Percentiles rank a stretch among this genome's conserved stretches.
These are phyloP conservation scores for Oldenlandia corymbosa DNA, from an alignment of 257 asterid genomes.

Conservation along the genomic window DNA sequence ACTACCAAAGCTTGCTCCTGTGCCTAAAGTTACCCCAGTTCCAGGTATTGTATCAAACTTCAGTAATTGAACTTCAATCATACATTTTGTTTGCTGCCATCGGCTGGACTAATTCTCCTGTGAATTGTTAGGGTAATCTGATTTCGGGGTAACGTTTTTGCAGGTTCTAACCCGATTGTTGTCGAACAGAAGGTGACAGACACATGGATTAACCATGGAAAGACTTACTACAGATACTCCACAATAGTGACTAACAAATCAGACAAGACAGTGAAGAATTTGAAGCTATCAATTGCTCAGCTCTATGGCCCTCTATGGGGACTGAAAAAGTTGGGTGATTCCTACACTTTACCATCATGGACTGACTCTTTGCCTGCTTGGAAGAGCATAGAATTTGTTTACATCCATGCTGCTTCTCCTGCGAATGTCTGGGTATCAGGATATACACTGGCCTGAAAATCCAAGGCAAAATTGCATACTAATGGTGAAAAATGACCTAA, in stretches of 20 bases:
- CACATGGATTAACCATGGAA: conserved; percentile 68
- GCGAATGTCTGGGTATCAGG: conserved; percentile 69
- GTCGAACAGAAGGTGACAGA: conserved; percentile 52
- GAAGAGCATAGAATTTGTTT: conserved; percentile 82
- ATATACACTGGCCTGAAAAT: conserved; percentile 55
- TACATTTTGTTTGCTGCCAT: neutral
- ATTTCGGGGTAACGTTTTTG: neutral
- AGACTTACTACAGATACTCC: conserved; percentile 73
- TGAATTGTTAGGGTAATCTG: too few relatives aligned
- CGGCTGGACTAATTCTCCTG: too few relatives aligned
- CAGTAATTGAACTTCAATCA: neutral
- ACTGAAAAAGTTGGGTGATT: conserved; percentile 57
- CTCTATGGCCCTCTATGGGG: conserved; percentile 98
- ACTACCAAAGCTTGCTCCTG: conserved; percentile 35
- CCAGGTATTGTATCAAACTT: conserved; percentile 53
- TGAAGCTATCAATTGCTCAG: conserved; percentile 57
- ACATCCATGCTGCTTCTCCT: conserved; percentile 78
- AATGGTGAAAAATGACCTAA: conserved; percentile 18
- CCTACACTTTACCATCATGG: conserved; percentile 86
- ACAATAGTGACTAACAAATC: conserved; percentile 68
- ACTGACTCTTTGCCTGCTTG: conserved; percentile 64
- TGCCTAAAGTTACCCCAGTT: conserved; percentile 39
- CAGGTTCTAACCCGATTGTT: conserved; percentile 42
- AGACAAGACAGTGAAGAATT: conserved; percentile 57
- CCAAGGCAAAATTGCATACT: conserved; percentile 1